phyloP scores from a whole-genome alignment of 805 yeast species.

The Kodamaea neixiangensis region DNA sequence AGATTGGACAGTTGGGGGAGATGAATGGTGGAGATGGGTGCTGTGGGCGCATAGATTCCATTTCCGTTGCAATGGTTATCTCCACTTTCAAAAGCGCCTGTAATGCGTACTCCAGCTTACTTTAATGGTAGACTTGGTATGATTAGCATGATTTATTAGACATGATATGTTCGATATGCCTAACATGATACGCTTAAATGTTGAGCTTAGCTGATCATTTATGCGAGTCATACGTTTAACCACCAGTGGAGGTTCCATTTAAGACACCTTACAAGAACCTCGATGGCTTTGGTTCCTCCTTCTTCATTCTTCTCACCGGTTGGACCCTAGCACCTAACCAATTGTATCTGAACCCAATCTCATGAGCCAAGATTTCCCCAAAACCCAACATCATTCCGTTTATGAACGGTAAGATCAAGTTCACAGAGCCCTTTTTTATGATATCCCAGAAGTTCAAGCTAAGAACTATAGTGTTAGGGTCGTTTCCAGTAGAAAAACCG shows the following conservation, averaged over 20 bases:
- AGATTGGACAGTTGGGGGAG: background rate
- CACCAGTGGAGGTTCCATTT: no score
- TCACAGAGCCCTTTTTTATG: constrained; percentile 60
- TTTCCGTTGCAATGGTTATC: background rate
- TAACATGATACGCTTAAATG: no score
- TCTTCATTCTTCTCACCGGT: constrained; percentile 35
- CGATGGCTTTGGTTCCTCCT: constrained; percentile 17
- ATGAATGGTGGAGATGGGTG: background rate
- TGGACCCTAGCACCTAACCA: constrained; percentile 72
- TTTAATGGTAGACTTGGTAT: no score
- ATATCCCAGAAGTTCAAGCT: constrained; percentile 38
- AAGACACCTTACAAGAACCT: constrained; percentile 10
- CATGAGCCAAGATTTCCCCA: constrained; percentile 94
- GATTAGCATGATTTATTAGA: no score
- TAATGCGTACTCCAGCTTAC: no score
- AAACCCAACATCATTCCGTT: constrained; percentile 96
- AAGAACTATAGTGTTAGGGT: constrained; percentile 6
- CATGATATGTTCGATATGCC: no score
- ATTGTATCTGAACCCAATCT: constrained; percentile 76
- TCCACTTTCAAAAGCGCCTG: no score
- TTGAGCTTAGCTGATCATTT: no score
- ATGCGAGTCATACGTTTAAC: no score
- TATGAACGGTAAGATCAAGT: constrained; percentile 79
- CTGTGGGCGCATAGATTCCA: background rate
- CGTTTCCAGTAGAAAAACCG: background rate